Evolutionary conservation across 495 filamentous ascomycete genomes (phyloP), one percentile per base, ranked within the genome.

Genomic region (Aspergillus baeticus): DNA sequence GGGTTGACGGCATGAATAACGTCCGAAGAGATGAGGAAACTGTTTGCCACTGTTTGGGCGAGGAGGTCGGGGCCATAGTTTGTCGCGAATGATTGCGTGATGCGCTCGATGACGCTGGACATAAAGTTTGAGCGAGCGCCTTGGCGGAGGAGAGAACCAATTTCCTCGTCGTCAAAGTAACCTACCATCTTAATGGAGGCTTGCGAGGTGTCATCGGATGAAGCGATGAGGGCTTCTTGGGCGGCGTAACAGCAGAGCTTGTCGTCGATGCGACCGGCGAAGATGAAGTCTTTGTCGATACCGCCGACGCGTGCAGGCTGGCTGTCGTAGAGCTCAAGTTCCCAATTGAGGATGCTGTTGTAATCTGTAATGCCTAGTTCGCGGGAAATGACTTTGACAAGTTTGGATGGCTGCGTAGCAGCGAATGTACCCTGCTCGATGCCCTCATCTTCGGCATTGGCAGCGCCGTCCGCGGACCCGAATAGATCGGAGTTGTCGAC

Each of bases 111-210:
- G 20, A 84, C 79, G 42, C 81, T 79, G 49, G 89, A 85, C 53
- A 96, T 81, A 74, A 96, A 92, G 76, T 96, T 97, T 45, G 90
- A 85, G 20, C 82, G 79, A 2, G 94, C 94, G 53, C 94, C 94
- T 71, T 98, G 93, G 36, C 94, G 88, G 51, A 96, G 83, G 3
- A 89, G 75, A 38, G 88, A 92, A 53, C 94, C 94, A 59, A 98
- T 94, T 67, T 98, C 94, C 66, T 98, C 94, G 64, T 96, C 89
- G 66, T 98, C 94, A 68, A 97, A 97, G 65, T 96, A 86, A 21
- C 85, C 90, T 29, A 94, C 89, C 54, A 96, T 75, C 74, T 92
- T 92, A 65, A 98, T 85, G 36, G 84, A 79, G 48, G 83, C 80
- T 5, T 66, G 63, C 21, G 76, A 73, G 17, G 75, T 67, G 43